Conservation (phyloP, 306 rosid species). For the Sicyos edulis region DNA sequence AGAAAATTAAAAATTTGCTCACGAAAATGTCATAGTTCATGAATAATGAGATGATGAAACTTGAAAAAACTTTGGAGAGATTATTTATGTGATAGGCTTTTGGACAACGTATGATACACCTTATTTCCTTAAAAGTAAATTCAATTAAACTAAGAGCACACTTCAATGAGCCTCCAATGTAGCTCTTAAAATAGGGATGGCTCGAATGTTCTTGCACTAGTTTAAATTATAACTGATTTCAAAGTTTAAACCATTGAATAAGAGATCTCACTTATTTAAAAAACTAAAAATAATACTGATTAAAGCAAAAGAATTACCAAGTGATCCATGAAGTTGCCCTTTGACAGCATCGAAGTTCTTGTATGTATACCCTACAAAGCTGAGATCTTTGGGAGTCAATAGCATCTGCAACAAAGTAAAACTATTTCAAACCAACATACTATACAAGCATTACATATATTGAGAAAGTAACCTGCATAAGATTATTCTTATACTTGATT, state of each 20-base stretch:
- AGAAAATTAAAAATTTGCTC: neutral
- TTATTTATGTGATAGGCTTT: neutral
- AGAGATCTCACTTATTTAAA: neutral
- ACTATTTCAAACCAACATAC: conserved; percentile 2
- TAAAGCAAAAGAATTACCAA: conserved; percentile 40
- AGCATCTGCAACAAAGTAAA: neutral
- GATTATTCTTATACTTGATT: neutral
- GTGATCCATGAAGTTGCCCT: conserved; percentile 47
- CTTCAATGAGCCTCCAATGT: neutral
- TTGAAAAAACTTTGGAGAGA: neutral
- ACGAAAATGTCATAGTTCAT: neutral
- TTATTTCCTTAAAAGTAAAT: neutral
- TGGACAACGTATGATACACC: neutral
- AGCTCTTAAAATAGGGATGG: neutral
- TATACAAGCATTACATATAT: neutral
- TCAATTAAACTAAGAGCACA: neutral
- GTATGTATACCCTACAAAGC: too few relatives aligned
- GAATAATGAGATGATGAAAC: neutral
- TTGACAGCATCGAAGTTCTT: too few relatives aligned
- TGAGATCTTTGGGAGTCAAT: too few relatives aligned
- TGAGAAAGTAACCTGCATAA: neutral
- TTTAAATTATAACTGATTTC: neutral
- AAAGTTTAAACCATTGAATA: conserved; percentile 4
- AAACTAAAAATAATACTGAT: too few relatives aligned
- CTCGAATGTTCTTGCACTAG: neutral